A percentile compares a stretch with the other conserved stretches of the same genome.
Conservation (phyloP, 495 filamentous ascomycete genomes). For the Pseudomonodictys pantanalensis region DNA sequence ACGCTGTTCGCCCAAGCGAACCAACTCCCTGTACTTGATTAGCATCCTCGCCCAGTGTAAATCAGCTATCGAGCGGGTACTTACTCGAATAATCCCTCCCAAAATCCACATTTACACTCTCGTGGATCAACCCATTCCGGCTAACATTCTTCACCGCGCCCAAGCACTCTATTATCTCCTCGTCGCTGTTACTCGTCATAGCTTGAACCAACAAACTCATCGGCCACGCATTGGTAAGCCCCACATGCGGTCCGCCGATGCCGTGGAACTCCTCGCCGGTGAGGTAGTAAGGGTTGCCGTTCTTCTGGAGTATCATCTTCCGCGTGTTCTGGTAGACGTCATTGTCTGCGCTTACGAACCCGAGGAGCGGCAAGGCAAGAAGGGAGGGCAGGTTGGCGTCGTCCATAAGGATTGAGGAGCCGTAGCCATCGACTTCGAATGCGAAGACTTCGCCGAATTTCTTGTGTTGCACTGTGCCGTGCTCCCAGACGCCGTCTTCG, state of each 20-base stretch:
- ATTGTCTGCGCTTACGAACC: slow-evolving; percentile 68
- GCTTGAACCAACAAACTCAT: slow-evolving; percentile 91
- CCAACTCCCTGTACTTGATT: slow-evolving; percentile 51
- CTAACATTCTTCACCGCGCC: slow-evolving; percentile 70
- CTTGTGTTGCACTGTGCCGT: slow-evolving; percentile 83
- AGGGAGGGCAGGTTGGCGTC: slow-evolving; percentile 95
- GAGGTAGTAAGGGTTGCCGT: slow-evolving; percentile 87
- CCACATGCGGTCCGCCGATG: slow-evolving; percentile 84
- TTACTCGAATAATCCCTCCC: slow-evolving; percentile 71
- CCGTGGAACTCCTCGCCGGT: slow-evolving; percentile 75
- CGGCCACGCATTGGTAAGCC: slow-evolving; percentile 89
- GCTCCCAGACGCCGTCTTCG: slow-evolving; percentile 73
- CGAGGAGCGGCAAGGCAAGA: slow-evolving; percentile 80
- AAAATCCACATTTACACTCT: slow-evolving; percentile 82
- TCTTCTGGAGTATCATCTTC: slow-evolving; percentile 77
- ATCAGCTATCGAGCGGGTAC: slow-evolving; percentile 28
- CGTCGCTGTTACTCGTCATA: slow-evolving; percentile 82
- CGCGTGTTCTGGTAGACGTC: slow-evolving; percentile 83
- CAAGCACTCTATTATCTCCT: slow-evolving; percentile 72
- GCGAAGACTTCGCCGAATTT: slow-evolving; percentile 89
- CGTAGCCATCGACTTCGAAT: slow-evolving; percentile 95
- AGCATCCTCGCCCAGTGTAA: neutral
- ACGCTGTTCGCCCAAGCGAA: slow-evolving; percentile 98
- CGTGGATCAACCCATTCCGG: slow-evolving; percentile 78
- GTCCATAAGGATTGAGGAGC: slow-evolving; percentile 89